A percentile compares a stretch with the other conserved stretches of the same genome.
Evolutionary conservation across 2,329 filamentous ascomycete species (phyloP).

Genomic region (Sclerotinia nivalis): DNA sequence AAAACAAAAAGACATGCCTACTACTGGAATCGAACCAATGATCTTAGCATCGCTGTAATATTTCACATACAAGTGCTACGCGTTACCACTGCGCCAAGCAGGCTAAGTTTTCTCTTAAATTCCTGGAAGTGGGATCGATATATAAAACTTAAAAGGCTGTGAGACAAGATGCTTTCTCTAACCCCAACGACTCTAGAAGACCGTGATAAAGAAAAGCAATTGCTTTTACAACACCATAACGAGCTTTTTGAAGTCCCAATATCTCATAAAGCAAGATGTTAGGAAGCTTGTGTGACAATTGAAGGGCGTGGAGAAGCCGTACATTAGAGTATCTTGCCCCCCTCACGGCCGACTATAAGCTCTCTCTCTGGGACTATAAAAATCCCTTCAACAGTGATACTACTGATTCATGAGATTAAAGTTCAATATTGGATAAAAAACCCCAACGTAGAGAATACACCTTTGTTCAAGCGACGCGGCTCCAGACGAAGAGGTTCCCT

Average conservation of each 20-base stretch:
- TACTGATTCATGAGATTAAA: neutral
- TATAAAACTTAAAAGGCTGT: neutral
- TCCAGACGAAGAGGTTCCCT: neutral
- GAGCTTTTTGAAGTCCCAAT: neutral
- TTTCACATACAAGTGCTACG: conserved; percentile 8
- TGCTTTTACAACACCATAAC: neutral
- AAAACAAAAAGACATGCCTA: neutral
- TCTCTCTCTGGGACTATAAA: neutral
- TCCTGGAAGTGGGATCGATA: rapidly evolving
- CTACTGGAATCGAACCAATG: conserved; percentile 19
- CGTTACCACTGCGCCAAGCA: conserved; percentile 18
- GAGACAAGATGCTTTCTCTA: neutral
- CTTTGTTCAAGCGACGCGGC: rapidly evolving
- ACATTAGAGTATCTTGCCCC: neutral
- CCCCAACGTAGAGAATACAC: no score
- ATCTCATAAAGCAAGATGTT: neutral
- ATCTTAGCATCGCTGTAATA: neutral
- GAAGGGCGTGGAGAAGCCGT: neutral
- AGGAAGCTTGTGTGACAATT: neutral
- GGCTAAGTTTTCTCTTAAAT: neutral
- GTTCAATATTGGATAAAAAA: no score
- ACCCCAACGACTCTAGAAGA: no score
- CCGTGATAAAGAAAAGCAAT: no score
- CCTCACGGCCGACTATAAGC: neutral
- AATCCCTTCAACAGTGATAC: no score